Evolutionary conservation across 768 basidiomycete species (phyloP).

Genomic region (Phanerochaete carnosa): DNA sequence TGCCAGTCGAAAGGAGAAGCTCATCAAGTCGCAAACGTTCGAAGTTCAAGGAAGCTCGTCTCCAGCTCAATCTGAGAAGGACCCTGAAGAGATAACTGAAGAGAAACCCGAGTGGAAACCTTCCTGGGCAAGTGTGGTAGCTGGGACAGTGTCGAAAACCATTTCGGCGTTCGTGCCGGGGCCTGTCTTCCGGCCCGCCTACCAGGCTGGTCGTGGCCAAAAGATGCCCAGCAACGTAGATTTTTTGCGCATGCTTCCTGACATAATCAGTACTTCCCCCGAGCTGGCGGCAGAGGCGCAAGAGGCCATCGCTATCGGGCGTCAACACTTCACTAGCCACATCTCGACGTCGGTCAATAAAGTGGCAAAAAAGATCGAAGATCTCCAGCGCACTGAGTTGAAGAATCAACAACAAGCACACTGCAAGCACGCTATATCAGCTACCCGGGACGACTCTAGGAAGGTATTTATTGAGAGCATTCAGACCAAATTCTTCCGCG

Average conservation of each 20-base stretch:
- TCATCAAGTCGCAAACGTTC: not conserved
- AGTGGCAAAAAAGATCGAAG: not conserved
- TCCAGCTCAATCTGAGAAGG: not conserved
- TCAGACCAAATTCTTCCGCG: not conserved
- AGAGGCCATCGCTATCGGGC: not conserved
- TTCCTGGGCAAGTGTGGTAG: not conserved
- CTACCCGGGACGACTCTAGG: not conserved
- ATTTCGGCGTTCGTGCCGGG: not conserved
- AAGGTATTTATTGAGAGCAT: not conserved
- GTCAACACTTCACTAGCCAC: not conserved
- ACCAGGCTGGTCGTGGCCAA: not conserved
- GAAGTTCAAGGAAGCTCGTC: not conserved
- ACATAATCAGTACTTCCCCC: conserved; percentile 2
- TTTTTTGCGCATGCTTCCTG: conserved; percentile 1
- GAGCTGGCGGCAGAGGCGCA: not conserved
- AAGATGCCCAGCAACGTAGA: not conserved
- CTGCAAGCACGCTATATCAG: not conserved
- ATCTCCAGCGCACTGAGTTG: not conserved
- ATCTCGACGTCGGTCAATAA: not conserved
- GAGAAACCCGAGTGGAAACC: not conserved
- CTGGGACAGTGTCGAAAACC: not conserved
- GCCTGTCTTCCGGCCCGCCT: not conserved
- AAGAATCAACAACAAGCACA: not conserved
- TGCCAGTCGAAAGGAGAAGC: not conserved
- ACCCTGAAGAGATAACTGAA: too few species aligned